phyloP scores from a whole-genome alignment of 1,284 basidiomycete genomes.

The Microbotryomycetes sp. region DNA sequence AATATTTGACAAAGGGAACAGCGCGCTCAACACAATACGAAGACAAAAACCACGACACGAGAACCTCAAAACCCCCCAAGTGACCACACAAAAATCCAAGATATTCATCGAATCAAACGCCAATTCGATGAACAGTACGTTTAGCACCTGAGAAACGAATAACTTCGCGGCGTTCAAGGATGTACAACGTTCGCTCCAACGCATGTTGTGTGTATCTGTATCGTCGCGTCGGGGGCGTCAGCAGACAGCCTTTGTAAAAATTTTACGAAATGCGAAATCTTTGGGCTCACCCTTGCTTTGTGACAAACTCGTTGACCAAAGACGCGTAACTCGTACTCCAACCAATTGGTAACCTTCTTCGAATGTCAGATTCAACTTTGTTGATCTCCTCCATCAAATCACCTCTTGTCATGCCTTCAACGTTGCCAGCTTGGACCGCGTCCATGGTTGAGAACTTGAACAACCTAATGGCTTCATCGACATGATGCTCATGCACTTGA shows the following conservation, averaged over 20 bases:
- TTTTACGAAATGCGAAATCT: constrained; percentile 50
- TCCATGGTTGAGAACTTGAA: constrained; percentile 99
- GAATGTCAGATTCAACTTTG: constrained; percentile 84
- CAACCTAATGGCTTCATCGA: constrained; percentile 94
- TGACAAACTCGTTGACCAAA: constrained; percentile 91
- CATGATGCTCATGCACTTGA: constrained; percentile 83
- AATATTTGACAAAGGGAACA: too few relatives aligned
- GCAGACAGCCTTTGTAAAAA: background rate
- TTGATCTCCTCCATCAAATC: constrained; percentile 92
- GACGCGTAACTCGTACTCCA: constrained; percentile 96
- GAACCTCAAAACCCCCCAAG: too few relatives aligned
- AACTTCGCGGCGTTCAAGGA: constrained; percentile 92
- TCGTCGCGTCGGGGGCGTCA: background rate
- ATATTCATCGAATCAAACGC: too few relatives aligned
- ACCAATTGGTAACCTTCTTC: constrained; percentile 82
- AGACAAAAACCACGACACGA: too few relatives aligned
- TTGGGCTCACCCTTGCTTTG: constrained; percentile 85
- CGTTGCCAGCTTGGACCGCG: constrained; percentile 85
- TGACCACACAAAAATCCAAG: too few relatives aligned
- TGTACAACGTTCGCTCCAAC: constrained; percentile 81
- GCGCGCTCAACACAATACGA: too few relatives aligned
- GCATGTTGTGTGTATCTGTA: constrained; percentile 70
- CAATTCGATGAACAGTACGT: constrained; percentile 33
- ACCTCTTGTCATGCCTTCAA: constrained; percentile 85
- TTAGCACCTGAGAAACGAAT: constrained; percentile 61